A percentile compares a stretch with the other conserved stretches of the same genome.
These are phyloP conservation scores for Barnettozyma siamensis DNA, from an alignment of 805 yeast genomes.

Conservation along the genomic window DNA sequence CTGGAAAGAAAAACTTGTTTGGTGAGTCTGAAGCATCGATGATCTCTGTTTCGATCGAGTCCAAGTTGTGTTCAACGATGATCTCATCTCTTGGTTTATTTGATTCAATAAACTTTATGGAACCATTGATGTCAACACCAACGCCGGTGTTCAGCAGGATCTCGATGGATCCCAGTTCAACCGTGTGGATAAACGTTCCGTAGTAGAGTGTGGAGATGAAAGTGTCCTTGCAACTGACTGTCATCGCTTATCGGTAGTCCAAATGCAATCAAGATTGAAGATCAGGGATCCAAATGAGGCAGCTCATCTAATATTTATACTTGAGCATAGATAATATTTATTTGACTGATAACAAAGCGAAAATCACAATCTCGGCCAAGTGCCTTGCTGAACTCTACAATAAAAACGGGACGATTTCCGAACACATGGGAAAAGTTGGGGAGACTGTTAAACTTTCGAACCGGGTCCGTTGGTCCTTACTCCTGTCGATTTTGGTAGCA, in stretches of 20 bases:
- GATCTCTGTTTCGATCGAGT: constrained; percentile 26
- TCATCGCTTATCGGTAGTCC: constrained; percentile 1
- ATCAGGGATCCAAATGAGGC: not conserved
- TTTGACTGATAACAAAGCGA: no score
- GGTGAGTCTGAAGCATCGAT: constrained; percentile 32
- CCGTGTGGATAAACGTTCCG: constrained; percentile 75
- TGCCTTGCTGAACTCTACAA: no score
- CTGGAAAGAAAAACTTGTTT: constrained; percentile 67
- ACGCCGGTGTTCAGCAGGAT: constrained; percentile 49
- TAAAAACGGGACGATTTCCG: no score
- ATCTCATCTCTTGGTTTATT: constrained; percentile 6
- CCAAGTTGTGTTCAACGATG: constrained; percentile 8
- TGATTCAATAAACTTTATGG: constrained; percentile 25
- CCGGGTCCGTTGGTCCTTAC: no score
- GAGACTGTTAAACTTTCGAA: no score
- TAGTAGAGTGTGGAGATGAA: constrained; percentile 37
- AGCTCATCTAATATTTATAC: not conserved
- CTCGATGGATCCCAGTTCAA: constrained; percentile 50
- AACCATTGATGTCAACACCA: constrained; percentile 53
- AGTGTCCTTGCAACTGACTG: not conserved
- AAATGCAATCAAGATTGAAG: no score
- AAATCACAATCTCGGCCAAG: not conserved
- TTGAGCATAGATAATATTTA: no score
- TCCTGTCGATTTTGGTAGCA: no score
- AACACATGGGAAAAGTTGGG: no score